phyloP scores from a whole-genome alignment of 768 basidiomycete genomes.

The Collybia nuda region DNA sequence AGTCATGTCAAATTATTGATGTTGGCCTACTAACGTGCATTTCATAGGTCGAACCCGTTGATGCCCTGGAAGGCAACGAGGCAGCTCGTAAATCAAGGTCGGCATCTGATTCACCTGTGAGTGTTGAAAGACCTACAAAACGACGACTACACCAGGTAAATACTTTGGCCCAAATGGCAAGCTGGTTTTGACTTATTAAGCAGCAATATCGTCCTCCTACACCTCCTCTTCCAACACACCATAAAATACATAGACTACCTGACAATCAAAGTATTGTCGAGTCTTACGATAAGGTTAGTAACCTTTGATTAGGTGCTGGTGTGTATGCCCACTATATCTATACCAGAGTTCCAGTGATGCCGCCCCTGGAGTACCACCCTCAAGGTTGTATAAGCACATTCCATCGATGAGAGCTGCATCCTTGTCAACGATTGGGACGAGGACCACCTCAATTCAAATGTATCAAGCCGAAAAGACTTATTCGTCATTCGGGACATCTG shows the following conservation, averaged over 20 bases:
- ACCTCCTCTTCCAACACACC: conserved; percentile 42
- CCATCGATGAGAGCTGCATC: conserved; percentile 11
- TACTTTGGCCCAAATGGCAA: not conserved
- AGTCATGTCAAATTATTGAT: too few relatives aligned
- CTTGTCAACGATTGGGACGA: conserved; percentile 21
- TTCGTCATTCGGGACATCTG: conserved; percentile 27
- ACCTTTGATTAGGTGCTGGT: not conserved
- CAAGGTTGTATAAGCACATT: not conserved
- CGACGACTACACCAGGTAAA: conserved; percentile 22
- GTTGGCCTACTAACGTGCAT: too few relatives aligned
- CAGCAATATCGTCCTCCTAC: conserved; percentile 62
- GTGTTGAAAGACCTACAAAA: conserved; percentile 12
- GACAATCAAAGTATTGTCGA: conserved; percentile 11
- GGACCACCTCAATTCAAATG: conserved; percentile 19
- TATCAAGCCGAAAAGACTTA: conserved; percentile 35
- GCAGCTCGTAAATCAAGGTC: not conserved
- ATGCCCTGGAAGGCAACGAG: too few relatives aligned
- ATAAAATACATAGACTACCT: conserved; percentile 31
- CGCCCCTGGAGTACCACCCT: not conserved
- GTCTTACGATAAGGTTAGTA: conserved; percentile 1
- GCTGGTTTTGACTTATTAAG: conserved; percentile 1
- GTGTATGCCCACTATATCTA: not conserved
- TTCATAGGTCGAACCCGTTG: too few relatives aligned
- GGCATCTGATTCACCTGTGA: conserved; percentile 3
- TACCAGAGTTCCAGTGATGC: conserved; percentile 5